phyloP scores from a whole-genome alignment of 2,329 filamentous ascomycete species.

The Cercospora beticola region DNA sequence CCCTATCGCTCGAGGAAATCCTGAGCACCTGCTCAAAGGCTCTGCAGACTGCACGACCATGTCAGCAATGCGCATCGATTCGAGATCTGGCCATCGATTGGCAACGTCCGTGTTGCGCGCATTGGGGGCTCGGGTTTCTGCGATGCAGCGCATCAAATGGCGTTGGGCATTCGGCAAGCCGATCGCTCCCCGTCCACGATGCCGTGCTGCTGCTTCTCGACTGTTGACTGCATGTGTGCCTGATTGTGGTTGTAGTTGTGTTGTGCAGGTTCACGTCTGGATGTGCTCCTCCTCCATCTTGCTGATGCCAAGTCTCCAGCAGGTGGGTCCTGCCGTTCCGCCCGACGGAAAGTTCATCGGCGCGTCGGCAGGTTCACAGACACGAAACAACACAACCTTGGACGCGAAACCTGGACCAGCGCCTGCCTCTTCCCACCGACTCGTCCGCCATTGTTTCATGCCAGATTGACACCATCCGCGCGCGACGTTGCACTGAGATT shows the following conservation, averaged over 20 bases:
- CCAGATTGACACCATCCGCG: background rate
- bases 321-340: background rate
- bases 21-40: background rate
- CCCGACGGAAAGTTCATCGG: background rate
- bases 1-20: background rate
- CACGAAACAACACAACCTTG: background rate
- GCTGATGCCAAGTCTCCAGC: background rate
- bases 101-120: background rate
- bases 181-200: background rate
- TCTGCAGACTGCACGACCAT: background rate
- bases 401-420: background rate
- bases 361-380: background rate
- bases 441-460: background rate
- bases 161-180: background rate
- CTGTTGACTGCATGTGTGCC: background rate
- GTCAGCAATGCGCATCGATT: background rate
- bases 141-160: background rate
- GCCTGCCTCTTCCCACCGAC: background rate
- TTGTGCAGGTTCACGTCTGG: background rate
- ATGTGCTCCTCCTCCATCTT: background rate
- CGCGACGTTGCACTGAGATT: background rate
- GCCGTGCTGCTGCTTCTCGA: background rate
- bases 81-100: background rate
- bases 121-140: background rate
- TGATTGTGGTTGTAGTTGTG: background rate